Conservation (phyloP, 345 rosid species). For the Rhizophora apiculata region DNA sequence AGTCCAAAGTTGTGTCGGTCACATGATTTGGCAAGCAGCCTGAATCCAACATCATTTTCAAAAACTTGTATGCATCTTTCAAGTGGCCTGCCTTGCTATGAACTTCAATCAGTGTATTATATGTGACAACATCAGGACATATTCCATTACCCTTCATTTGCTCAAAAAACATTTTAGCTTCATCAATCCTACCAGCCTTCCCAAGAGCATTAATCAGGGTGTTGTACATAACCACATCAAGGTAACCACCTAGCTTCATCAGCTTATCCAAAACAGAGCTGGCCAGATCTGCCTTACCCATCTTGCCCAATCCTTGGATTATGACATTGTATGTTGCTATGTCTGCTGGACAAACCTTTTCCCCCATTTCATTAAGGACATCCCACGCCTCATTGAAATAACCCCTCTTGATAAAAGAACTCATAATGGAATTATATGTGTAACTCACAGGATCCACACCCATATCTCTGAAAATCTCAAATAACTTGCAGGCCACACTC, state of each 20-base stretch:
- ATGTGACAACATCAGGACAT: slow-evolving; percentile 76
- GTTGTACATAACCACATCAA: slow-evolving; percentile 90
- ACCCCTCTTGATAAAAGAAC: slow-evolving; percentile 83
- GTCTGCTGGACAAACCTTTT: slow-evolving; percentile 57
- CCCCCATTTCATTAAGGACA: slow-evolving; percentile 68
- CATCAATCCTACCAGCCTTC: slow-evolving; percentile 69
- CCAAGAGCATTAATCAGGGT: slow-evolving; percentile 79
- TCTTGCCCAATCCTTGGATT: slow-evolving; percentile 82
- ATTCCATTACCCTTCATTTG: slow-evolving; percentile 76
- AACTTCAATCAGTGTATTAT: slow-evolving; percentile 79
- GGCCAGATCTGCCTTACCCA: slow-evolving; percentile 86
- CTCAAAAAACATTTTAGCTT: slow-evolving; percentile 63
- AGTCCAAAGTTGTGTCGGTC: slow-evolving; percentile 78
- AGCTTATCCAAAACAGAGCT: slow-evolving; percentile 64
- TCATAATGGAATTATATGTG: slow-evolving; percentile 84
- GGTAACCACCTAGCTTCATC: slow-evolving; percentile 71
- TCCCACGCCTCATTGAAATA: slow-evolving; percentile 66
- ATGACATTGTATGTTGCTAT: slow-evolving; percentile 80
- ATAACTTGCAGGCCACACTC: slow-evolving; percentile 86
- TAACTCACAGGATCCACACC: slow-evolving; percentile 60
- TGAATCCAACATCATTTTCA: slow-evolving; percentile 70
- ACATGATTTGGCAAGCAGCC: slow-evolving; percentile 77
- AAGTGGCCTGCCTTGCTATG: slow-evolving; percentile 71
- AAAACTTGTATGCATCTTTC: slow-evolving; percentile 72
- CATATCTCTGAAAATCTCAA: slow-evolving; percentile 68